These are phyloP conservation scores for Chimonanthus salicifolius DNA, from an alignment of 164 flowering plant species.

Conservation along the genomic window DNA sequence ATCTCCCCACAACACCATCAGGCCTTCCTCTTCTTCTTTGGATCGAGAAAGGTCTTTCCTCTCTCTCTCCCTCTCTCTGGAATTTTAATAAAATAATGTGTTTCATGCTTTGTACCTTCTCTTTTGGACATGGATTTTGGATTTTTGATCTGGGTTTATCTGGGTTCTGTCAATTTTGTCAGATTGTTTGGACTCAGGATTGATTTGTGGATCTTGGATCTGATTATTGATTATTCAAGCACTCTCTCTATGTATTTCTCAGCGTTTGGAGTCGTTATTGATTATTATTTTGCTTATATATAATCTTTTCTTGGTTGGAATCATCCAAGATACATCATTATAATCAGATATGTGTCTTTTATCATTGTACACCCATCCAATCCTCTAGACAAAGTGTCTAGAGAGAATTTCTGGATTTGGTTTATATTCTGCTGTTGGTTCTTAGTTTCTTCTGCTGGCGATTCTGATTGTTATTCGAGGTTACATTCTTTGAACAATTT, in stretches of 20 bases:
- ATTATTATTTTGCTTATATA: too few relatives aligned
- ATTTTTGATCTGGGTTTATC: background rate
- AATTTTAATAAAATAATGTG: background rate
- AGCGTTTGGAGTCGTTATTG: too few relatives aligned
- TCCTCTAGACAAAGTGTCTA: too few relatives aligned
- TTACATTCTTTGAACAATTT: background rate
- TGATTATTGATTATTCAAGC: background rate
- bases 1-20: slow-evolving; percentile 41
- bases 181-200: background rate
- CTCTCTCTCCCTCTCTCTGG: background rate
- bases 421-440: background rate
- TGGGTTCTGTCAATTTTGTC: background rate
- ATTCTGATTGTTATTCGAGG: background rate
- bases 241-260: too few relatives aligned
- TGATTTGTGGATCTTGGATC: background rate
- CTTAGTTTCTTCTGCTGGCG: background rate
- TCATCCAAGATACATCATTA: too few relatives aligned
- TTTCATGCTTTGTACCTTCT: background rate
- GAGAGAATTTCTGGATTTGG: too few relatives aligned
- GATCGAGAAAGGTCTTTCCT: slow-evolving; percentile 61
- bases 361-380: too few relatives aligned
- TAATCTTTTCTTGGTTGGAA: too few relatives aligned
- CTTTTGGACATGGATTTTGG: background rate
- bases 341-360: too few relatives aligned
- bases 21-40: slow-evolving; percentile 45